Evolutionary conservation across 2,329 filamentous ascomycete genomes (phyloP), one percentile per base, ranked within the genome.

Genomic region (Paecilomyces fulvus): DNA sequence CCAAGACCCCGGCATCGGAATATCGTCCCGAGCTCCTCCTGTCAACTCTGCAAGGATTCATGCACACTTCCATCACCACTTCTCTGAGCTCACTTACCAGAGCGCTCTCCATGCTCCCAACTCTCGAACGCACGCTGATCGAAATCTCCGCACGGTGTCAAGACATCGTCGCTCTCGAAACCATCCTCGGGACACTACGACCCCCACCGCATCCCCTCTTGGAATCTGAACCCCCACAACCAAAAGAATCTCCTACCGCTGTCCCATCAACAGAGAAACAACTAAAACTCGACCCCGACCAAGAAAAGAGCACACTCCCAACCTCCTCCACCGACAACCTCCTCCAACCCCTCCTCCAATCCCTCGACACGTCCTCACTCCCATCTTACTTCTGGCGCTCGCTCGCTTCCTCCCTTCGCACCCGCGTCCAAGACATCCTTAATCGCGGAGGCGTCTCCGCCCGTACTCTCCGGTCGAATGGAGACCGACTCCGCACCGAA

Each of bases 341-440:
- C 48, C 79, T 96, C 0, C 82, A 87, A 56, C 86, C 86, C 0
- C 76, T 96, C 0, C 81, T 95, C 8, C 77, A 82, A 10, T 79
- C 86, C n/a, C 82, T 99, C 7, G 94, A 97, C 72, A 96, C 91
- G 0, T 84, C 89, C 0, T 94, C 89, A 1, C 77, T 99, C 14
- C 85, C 90, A 1, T 92, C 89, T 0, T 95, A 92, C 70, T 99
- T 96, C 75, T 99, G 94, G 91, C 83, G 94, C 54, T 89, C 88
- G 8, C 82, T 97, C 65, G 94, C 94, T 0, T 84, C 88, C 0
- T 86, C 84, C 56, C 79, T 97, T 58, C 83, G 87, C 3, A 78
- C 85, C 0, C 83, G 89, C 21, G 90, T 96, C 0, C 87, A 91
- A 70, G 92, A 97, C 62, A 89, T 97, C 49, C 73, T 95, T 56